Evolutionary conservation across 345 rosid genomes (phyloP), one percentile per base, ranked within the genome.

Genomic region (Erysimum cheiranthoides): DNA sequence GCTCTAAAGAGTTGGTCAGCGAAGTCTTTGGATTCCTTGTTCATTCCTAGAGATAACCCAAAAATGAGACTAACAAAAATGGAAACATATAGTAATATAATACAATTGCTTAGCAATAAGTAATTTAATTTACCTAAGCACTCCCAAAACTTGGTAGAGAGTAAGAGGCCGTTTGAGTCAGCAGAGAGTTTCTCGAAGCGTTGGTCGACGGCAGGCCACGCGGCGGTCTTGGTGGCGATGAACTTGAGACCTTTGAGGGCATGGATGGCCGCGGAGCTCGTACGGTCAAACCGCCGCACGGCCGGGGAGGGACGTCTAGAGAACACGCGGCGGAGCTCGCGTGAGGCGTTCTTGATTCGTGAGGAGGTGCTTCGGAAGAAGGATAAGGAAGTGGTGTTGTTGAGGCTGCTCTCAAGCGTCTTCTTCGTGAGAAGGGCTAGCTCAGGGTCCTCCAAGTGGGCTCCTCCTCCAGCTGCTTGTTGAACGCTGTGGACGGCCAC

Each of bases 401-500:
- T 80, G 36, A 78, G 77, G 32, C 42, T 72, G 17, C 71, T 72
- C 80, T 88, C 96, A n/a, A 89, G 80, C 6, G 91, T 86, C 79
- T 80, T 80, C 87, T 74, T 87, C 6, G 93, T 88, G 13, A 93
- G 82, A 17, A 89, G 82, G 1, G 96, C 68, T 45, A 91, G 68
- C 79, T 88, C 94, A 0, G 96, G 94, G 56, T 91, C 97, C 56
- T 91, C 93, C 0, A 56, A 10, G 4, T 73, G 56, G 3, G 27
- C 28, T 11, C 77, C 76, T 14, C 74, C 73, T 5, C 75, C 86
- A 9, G 86, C 87, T 7, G 95, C 92, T 4, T 85, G 80, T 10
- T 91, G 90, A 50, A 93, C 97, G 66, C 98, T 91, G 80, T 93
- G 97, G 13, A 93, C 96, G 8, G 90, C 95, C 3, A 93, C 93